These are phyloP conservation scores for Hypoxylon rubiginosum DNA, from an alignment of 2,329 filamentous ascomycete species.

Conservation along the genomic window DNA sequence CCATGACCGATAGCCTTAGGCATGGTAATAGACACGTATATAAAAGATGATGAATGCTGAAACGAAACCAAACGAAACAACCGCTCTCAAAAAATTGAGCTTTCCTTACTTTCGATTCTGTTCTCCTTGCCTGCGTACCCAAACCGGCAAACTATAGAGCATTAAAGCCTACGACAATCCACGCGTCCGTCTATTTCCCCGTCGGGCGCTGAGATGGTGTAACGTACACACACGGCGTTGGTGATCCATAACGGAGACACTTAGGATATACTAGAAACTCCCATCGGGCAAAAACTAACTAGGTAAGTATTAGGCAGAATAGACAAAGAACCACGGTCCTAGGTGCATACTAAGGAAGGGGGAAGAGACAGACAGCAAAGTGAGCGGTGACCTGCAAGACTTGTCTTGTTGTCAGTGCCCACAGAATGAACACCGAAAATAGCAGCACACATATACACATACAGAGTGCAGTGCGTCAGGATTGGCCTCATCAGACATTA, in stretches of 20 bases:
- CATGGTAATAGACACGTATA: no score
- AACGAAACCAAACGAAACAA: no score
- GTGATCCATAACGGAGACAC: neutral
- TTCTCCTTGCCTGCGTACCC: no score
- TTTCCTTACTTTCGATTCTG: no score
- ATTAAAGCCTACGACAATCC: no score
- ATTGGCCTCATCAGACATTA: neutral
- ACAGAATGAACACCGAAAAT: constrained; percentile 16
- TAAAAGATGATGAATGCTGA: no score
- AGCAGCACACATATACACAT: neutral
- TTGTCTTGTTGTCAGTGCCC: constrained; percentile 14
- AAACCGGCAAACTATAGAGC: no score
- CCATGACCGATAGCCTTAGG: no score
- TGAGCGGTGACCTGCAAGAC: neutral
- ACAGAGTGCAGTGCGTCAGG: constrained; percentile 3
- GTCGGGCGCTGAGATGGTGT: no score
- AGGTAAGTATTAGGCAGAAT: neutral
- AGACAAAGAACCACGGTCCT: neutral
- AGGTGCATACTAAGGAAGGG: neutral
- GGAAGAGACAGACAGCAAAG: neutral
- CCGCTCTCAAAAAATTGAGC: no score
- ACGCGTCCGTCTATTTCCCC: no score
- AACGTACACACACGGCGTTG: no score
- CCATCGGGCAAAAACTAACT: neutral
- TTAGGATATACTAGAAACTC: neutral